Conservation (phyloP, 306 rosid species). For the Inga laurina region DNA sequence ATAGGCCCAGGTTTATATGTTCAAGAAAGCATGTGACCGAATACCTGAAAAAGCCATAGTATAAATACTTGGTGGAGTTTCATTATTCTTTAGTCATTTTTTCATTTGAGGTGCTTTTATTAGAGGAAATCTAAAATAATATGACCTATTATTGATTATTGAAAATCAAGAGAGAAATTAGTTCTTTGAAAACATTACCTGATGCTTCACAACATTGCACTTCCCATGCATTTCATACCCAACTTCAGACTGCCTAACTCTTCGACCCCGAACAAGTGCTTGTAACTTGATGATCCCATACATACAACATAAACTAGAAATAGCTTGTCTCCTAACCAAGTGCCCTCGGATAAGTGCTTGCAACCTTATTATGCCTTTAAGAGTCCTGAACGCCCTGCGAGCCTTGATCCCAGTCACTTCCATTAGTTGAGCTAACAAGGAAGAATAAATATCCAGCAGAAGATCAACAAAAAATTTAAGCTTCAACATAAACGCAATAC, state of each 20-base stretch:
- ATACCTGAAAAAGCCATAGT: neutral
- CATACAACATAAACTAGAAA: slow-evolving; percentile 69
- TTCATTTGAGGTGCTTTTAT: neutral
- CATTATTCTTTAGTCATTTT: neutral
- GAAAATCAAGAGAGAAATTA: neutral
- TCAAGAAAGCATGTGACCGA: neutral
- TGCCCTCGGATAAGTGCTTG: slow-evolving; percentile 95
- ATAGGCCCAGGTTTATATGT: neutral
- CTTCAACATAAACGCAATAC: too few species aligned
- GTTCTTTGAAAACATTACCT: slow-evolving; percentile 44
- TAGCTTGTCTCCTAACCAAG: slow-evolving; percentile 84
- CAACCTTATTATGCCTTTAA: slow-evolving; percentile 88
- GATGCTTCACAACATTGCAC: slow-evolving; percentile 33
- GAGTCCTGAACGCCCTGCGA: slow-evolving; percentile 82
- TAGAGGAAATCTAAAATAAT: neutral
- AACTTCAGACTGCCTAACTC: slow-evolving; percentile 56
- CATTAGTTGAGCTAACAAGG: slow-evolving; percentile 23
- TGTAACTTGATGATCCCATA: slow-evolving; percentile 76
- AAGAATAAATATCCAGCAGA: neutral
- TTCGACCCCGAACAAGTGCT: slow-evolving; percentile 66
- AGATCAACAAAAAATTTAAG: too few species aligned
- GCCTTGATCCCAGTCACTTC: slow-evolving; percentile 61
- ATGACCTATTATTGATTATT: neutral
- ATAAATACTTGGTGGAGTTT: neutral
- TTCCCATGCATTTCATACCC: slow-evolving; percentile 51